Evolutionary conservation across 148 eudicot species (phyloP), one percentile per base, ranked within the genome.

Genomic region (Vaccinium vitisidaea): DNA sequence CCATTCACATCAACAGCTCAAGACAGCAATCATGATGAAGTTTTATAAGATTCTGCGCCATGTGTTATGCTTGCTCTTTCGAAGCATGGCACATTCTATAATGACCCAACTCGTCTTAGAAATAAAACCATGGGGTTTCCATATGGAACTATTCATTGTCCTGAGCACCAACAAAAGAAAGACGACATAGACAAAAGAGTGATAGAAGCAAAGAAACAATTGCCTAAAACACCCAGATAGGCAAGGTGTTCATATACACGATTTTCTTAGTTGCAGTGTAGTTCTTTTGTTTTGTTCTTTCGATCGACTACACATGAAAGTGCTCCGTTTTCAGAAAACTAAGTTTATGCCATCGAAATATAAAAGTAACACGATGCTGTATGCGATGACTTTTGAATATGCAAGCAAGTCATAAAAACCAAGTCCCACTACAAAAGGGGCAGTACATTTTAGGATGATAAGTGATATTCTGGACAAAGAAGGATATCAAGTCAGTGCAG

Each of bases 1-100:
- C 50, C 77, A 74, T 18, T 39, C 18, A 74, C 77, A 74, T 43
- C 77, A 74, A 74, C 48, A 74, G 77, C 76, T 36, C 21, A 32
- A 30, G 10, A 74, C 77, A 74, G 8, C 23, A 43, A 1, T 30
- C 5, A 43, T 39, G 25, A 74, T 16, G 13, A 30, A 32, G 49
- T 19, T 71, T 71, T 36, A 71, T 71, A 71, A 15, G 76, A 36
- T 30, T 71, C 21, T 32, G n/a, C 6, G 10, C 48, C 13, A 32
- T 16, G 76, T 13, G 32, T 32, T 13, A 19, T 6, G 76, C 49
- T 14, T 71, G 48, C 48, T 32, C n/a, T n/a, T 4, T 2, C 48
- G 8, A 36, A 10, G 36, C 73, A 25, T 67, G 15, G 73, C 73
- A 67, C 15, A 67, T 10, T 25, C 73, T 27, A 25, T 12, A 67